Evolutionary conservation across 176 grass and related monocot species (phyloP), one percentile per base, ranked within the genome.

Genomic region (Ananas comosus): DNA sequence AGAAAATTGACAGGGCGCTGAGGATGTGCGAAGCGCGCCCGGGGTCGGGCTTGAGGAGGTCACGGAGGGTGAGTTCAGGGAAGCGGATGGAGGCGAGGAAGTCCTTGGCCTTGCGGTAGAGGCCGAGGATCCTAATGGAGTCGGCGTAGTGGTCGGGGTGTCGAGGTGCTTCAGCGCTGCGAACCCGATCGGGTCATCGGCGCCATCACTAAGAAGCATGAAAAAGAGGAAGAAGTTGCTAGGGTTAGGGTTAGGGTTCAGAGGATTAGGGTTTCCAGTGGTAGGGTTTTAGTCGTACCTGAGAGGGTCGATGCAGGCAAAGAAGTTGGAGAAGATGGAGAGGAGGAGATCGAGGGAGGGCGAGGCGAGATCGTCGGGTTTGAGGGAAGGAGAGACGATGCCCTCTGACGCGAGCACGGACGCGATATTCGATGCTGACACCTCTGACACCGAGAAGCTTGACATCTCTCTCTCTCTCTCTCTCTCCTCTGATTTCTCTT

Each of bases 1-100:
- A 96, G 80, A 80, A 65, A 96, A 71, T 96, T 96, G 73, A 91
- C 70, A 91, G 0, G 27, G 85, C 76, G 72, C 92, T 96, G 72
- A 96, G 88, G 72, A 91, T 67, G 12, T 54, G 28, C 13, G 48
- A 3, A 25, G 78, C 79, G 12, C 80, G 83, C 51, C 56, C 80
- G n/a, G 76, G 70, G 9, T 73, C 58, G 14, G 92, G 88, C 50
- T 70, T 73, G 58, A 91, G 4, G 13, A 96, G 63, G 66, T 96
- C 85, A 6, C 78, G 72, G 49, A 96, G 66, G 10, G 66, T 80
- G 78, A 89, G 78, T 8, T 24, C 78, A 3, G 21, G 17, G 67
- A 86, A 96, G 11, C 51, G 64, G 56, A 96, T 89, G 28, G 83
- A 80, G 0, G 77, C 78, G 19, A 96, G 84, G 65, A 96, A 78